A percentile compares a stretch with the other conserved stretches of the same genome.
phyloP scores from a whole-genome alignment of 257 asterid species.

The Solanum raphanifolium region DNA sequence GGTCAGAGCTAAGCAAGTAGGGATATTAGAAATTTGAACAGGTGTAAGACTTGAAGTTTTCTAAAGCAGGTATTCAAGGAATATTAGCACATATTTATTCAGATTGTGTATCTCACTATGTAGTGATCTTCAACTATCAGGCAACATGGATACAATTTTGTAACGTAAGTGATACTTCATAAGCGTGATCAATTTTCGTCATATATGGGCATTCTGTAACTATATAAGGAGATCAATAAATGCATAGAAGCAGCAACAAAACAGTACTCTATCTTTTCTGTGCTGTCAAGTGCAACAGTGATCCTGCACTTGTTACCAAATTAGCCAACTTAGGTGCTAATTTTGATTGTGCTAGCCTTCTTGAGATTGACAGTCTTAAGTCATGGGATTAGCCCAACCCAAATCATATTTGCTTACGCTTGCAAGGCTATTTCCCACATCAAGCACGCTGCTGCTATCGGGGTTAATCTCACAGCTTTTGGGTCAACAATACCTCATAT shows the following conservation, averaged over 20 bases:
- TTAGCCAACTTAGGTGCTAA: slow-evolving; percentile 2
- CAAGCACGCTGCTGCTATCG: not conserved
- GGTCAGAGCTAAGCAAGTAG: not conserved
- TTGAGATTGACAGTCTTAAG: not conserved
- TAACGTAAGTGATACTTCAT: not conserved
- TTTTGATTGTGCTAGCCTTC: slow-evolving; percentile 3
- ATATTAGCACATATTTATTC: not conserved
- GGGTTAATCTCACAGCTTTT: slow-evolving; percentile 4
- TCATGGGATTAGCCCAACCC: not conserved
- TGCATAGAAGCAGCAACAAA: not conserved
- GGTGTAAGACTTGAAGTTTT: not conserved
- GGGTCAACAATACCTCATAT: not conserved
- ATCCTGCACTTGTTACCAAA: not conserved
- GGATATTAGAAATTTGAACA: not conserved
- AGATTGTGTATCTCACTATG: not conserved
- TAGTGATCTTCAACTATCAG: not conserved
- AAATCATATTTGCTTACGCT: not conserved
- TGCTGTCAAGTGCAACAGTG: not conserved
- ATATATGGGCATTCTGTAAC: not conserved
- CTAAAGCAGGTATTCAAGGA: not conserved
- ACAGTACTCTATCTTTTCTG: not conserved
- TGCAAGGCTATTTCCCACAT: slow-evolving; percentile 1
- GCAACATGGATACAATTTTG: not conserved
- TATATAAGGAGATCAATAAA: not conserved
- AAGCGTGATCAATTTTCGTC: not conserved